Evolutionary conservation across 441 rosid species (phyloP).

Genomic region (Populus tomentosa): DNA sequence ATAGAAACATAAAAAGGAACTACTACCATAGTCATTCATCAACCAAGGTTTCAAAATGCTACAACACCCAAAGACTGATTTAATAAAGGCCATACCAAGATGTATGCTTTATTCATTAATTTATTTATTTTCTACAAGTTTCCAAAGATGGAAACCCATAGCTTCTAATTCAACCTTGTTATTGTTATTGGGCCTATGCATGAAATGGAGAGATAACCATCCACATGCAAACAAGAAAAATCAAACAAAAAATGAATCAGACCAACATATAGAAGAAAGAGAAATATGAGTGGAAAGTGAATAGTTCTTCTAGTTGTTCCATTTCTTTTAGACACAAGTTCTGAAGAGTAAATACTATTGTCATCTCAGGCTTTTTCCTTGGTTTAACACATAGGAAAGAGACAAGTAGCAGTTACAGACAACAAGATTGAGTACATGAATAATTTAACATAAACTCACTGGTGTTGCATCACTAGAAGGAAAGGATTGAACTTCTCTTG

Average conservation of each 20-base stretch:
- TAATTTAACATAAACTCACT: conserved; percentile 47
- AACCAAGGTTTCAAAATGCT: background rate
- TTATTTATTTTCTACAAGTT: background rate
- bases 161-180: background rate
- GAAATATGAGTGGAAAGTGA: background rate
- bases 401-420: background rate
- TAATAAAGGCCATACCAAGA: background rate
- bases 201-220: background rate
- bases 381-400: background rate
- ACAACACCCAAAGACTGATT: background rate
- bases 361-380: background rate
- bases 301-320: background rate
- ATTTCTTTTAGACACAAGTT: background rate
- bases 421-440: conserved; percentile 5
- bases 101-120: background rate
- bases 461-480: conserved; percentile 48
- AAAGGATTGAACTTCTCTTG: conserved; percentile 53
- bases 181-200: background rate
- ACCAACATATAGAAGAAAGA: background rate
- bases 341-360: background rate
- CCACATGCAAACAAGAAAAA: background rate
- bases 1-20: background rate
- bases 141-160: background rate
- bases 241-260: background rate
- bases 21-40: background rate